Evolutionary conservation across 176 grass and related monocot genomes (phyloP).

Genomic region (Eragrostis curvula): DNA sequence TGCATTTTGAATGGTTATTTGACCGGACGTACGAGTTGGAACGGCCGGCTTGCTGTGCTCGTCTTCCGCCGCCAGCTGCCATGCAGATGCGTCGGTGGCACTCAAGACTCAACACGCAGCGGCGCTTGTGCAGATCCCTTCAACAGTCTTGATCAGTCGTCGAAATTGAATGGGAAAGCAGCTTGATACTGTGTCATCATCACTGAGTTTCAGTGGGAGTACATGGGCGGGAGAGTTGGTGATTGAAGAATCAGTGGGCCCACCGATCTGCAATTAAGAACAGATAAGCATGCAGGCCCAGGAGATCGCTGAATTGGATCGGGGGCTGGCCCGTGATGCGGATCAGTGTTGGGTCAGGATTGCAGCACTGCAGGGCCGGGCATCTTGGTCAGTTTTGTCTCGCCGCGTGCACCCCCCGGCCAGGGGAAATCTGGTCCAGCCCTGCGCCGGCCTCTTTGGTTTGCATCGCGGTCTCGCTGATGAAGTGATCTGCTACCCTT

Average conservation of each 20-base stretch:
- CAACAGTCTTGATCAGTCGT: background rate
- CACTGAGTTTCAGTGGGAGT: background rate
- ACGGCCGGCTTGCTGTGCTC: background rate
- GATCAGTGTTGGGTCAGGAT: background rate
- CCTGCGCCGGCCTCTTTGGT: background rate
- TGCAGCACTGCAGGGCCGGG: background rate
- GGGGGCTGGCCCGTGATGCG: constrained; percentile 13
- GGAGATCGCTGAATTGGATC: background rate
- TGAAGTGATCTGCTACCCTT: no score
- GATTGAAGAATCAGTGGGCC: background rate
- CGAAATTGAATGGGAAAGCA: background rate
- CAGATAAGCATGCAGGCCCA: background rate
- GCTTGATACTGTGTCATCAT: background rate
- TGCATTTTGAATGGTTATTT: constrained; percentile 9
- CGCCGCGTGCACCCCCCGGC: background rate
- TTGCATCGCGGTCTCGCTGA: background rate
- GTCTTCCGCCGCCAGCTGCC: background rate
- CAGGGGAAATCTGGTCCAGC: background rate
- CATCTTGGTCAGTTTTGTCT: constrained; percentile 1
- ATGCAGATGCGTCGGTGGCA: background rate
- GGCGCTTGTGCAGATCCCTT: background rate
- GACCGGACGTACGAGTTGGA: background rate
- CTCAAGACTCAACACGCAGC: background rate
- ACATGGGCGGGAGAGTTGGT: background rate
- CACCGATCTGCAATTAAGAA: background rate